A percentile compares a stretch with the other conserved stretches of the same genome.
Conservation (phyloP, 148 eudicot genomes). For the Rhododendron vialii region DNA sequence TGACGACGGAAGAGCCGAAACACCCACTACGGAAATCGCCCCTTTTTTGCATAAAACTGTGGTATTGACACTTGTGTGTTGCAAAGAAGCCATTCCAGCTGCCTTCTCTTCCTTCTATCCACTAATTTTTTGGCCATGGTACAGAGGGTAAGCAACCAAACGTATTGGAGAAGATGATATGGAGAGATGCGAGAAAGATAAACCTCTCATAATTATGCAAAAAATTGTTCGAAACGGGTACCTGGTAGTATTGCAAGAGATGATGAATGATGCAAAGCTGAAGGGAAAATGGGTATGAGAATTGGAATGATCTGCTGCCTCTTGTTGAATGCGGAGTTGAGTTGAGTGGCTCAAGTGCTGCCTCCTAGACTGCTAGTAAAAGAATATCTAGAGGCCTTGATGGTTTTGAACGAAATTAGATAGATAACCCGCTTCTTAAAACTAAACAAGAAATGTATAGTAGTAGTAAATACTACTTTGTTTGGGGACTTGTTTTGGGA, state of each 20-base stretch:
- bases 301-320: background rate
- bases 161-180: background rate
- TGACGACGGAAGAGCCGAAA: constrained; percentile 1
- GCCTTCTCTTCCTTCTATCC: background rate
- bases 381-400: background rate
- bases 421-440: background rate
- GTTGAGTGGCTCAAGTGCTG: background rate
- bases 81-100: constrained; percentile 5
- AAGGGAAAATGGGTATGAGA: background rate
- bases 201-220: background rate
- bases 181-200: background rate
- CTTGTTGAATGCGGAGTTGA: background rate
- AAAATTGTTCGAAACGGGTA: background rate
- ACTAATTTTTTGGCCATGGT: background rate
- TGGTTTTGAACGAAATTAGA: background rate
- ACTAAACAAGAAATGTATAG: too few relatives aligned
- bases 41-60: background rate
- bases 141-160: background rate
- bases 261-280: background rate
- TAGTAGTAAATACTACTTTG: too few relatives aligned
- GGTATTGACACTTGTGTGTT: background rate
- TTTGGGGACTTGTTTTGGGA: too few relatives aligned
- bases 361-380: background rate
- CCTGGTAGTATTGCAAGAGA: background rate
- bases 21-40: background rate